Evolutionary conservation across 495 filamentous ascomycete genomes (phyloP).

Genomic region (Penicillium desertorum): DNA sequence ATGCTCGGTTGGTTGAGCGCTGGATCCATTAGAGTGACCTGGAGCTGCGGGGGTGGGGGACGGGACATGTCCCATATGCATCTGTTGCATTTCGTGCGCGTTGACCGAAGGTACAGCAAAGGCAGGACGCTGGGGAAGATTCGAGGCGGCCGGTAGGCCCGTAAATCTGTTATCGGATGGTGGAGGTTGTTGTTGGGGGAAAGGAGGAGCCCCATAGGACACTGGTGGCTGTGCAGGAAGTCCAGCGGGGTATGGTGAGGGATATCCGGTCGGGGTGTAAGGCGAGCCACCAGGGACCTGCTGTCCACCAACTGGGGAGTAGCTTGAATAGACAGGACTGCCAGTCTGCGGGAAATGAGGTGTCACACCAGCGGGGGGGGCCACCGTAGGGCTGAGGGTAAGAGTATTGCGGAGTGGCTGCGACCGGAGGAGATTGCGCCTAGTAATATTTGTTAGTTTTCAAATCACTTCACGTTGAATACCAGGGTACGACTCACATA

Average conservation of each 20-base stretch:
- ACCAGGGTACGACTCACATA: constrained; percentile 48
- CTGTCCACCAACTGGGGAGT: constrained; percentile 35
- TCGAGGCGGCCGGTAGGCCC: constrained; percentile 55
- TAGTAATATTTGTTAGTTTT: constrained; percentile 19
- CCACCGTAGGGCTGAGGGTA: constrained; percentile 43
- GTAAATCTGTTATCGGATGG: constrained; percentile 45
- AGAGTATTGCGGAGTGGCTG: constrained; percentile 31
- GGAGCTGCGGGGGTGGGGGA: constrained; percentile 20
- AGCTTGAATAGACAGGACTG: constrained; percentile 43
- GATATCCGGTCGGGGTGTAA: constrained; percentile 42
- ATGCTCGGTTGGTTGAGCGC: constrained; percentile 28
- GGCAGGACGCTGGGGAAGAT: constrained; percentile 63
- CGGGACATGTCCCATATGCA: constrained; percentile 58
- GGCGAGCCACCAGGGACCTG: constrained; percentile 34
- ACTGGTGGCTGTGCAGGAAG: constrained; percentile 17
- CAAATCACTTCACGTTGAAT: background rate
- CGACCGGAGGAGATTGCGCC: constrained; percentile 29
- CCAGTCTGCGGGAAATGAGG: constrained; percentile 44
- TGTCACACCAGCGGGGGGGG: constrained; percentile 28
- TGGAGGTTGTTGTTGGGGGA: constrained; percentile 39
- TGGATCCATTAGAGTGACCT: constrained; percentile 41
- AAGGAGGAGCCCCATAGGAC: constrained; percentile 31
- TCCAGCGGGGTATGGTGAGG: constrained; percentile 42
- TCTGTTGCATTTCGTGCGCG: constrained; percentile 59
- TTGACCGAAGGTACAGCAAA: constrained; percentile 58